A percentile compares a stretch with the other conserved stretches of the same genome.
Evolutionary conservation across 2,329 filamentous ascomycete species (phyloP).

Genomic region (Mariannaea sp.): DNA sequence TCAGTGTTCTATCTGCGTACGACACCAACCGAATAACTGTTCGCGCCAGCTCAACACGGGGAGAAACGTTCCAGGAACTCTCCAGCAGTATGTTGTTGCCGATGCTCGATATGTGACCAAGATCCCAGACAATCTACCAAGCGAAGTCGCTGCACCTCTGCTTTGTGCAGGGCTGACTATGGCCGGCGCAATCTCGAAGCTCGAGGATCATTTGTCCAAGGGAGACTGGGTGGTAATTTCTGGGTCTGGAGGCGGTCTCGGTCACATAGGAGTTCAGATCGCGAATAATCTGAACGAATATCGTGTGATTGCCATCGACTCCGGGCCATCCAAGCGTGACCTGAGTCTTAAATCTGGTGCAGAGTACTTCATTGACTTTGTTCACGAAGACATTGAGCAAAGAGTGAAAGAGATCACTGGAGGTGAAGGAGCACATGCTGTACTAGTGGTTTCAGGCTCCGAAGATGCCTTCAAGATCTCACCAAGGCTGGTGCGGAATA

Average conservation of each 20-base stretch:
- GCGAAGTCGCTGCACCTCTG: slow-evolving; percentile 36
- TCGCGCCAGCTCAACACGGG: slow-evolving; percentile 48
- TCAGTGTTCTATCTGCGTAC: slow-evolving; percentile 42
- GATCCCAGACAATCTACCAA: slow-evolving; percentile 30
- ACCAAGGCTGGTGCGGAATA: slow-evolving; percentile 32
- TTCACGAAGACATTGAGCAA: slow-evolving; percentile 23
- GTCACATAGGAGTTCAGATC: slow-evolving; percentile 43
- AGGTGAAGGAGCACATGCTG: slow-evolving; percentile 38
- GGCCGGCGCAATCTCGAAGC: slow-evolving; percentile 35
- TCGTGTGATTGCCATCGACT: slow-evolving; percentile 40
- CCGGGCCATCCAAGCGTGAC: slow-evolving; percentile 27
- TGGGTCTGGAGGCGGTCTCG: slow-evolving; percentile 41
- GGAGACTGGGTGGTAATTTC: slow-evolving; percentile 41
- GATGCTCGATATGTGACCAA: slow-evolving; percentile 37
- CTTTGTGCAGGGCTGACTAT: slow-evolving; percentile 43
- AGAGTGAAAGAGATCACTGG: slow-evolving; percentile 32
- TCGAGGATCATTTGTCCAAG: slow-evolving; percentile 5
- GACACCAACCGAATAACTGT: slow-evolving; percentile 47
- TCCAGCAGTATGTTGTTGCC: slow-evolving; percentile 41
- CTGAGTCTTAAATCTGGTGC: slow-evolving; percentile 35
- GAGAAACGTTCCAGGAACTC: slow-evolving; percentile 41
- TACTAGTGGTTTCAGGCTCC: slow-evolving; percentile 35
- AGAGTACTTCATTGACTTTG: slow-evolving; percentile 38
- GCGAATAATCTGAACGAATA: slow-evolving; percentile 26
- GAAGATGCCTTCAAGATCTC: slow-evolving; percentile 35